Evolutionary conservation across 345 rosid species (phyloP).

Genomic region (Salix brachista): DNA sequence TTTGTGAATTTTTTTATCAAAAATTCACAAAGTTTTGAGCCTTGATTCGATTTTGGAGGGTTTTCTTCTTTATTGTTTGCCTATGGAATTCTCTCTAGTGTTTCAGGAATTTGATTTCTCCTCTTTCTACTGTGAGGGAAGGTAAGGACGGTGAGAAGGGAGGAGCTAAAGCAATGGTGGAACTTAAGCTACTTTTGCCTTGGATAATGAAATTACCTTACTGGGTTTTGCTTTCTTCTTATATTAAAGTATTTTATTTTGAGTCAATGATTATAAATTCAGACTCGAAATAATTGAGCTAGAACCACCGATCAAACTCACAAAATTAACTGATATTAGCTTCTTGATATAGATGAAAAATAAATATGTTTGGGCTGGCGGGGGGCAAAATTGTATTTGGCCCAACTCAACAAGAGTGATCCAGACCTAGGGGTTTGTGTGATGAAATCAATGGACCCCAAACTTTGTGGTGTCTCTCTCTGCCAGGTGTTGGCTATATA

Average conservation of each 20-base stretch:
- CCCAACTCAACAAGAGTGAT: background rate
- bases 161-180: background rate
- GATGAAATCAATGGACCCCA: background rate
- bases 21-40: background rate
- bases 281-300: too few species aligned
- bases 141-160: background rate
- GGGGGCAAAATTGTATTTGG: background rate
- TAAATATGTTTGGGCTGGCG: background rate
- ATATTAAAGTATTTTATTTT: background rate
- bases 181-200: background rate
- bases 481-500: background rate
- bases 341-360: background rate
- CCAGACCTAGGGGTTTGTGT: background rate
- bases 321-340: background rate
- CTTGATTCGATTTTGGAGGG: background rate
- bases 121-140: background rate
- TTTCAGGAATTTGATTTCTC: background rate
- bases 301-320: too few species aligned
- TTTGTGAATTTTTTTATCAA: background rate
- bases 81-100: too few species aligned
- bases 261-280: too few species aligned
- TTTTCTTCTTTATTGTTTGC: background rate
- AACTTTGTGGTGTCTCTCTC: background rate
- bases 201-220: background rate
- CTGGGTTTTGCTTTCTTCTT: background rate